Conservation (phyloP, 129 eudicot genomes). For the Helianthus tuberosus region DNA sequence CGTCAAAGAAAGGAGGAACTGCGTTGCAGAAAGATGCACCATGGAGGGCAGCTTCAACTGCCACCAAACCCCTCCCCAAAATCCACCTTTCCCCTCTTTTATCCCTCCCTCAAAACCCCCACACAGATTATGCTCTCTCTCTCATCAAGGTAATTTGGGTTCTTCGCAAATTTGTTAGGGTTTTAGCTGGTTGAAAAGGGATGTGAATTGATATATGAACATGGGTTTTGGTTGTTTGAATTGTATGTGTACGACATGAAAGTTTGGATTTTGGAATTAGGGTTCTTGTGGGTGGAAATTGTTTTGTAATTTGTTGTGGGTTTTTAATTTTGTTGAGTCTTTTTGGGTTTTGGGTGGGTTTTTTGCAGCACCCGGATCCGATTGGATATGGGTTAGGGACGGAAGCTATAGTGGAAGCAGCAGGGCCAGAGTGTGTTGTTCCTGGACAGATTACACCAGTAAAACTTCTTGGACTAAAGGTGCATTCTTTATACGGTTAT, state of each 20-base stretch:
- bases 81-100: conserved; percentile 77
- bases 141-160: conserved; percentile 61
- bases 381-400: conserved; percentile 81
- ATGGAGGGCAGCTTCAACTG: conserved; percentile 66
- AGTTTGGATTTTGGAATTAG: background rate
- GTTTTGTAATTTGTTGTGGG: conserved; percentile 8
- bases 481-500: background rate
- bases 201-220: conserved; percentile 3
- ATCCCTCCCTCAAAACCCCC: conserved; percentile 57
- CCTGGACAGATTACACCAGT: conserved; percentile 82
- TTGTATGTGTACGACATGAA: background rate
- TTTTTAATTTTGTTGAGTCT: conserved; percentile 6
- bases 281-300: conserved; percentile 6
- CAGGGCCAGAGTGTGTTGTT: conserved; percentile 97
- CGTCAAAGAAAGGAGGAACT: conserved; percentile 56
- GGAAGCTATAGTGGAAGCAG: conserved; percentile 92
- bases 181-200: background rate
- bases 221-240: background rate
- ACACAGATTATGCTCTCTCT: conserved; percentile 66
- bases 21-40: conserved; percentile 68
- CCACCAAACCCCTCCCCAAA: conserved; percentile 63
- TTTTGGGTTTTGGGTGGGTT: conserved; percentile 24
- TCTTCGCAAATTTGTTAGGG: background rate
- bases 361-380: conserved; percentile 82
- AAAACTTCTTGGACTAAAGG: conserved; percentile 88